Conservation (phyloP, 2,329 filamentous ascomycete genomes). For the Dactylellina cionopaga region DNA sequence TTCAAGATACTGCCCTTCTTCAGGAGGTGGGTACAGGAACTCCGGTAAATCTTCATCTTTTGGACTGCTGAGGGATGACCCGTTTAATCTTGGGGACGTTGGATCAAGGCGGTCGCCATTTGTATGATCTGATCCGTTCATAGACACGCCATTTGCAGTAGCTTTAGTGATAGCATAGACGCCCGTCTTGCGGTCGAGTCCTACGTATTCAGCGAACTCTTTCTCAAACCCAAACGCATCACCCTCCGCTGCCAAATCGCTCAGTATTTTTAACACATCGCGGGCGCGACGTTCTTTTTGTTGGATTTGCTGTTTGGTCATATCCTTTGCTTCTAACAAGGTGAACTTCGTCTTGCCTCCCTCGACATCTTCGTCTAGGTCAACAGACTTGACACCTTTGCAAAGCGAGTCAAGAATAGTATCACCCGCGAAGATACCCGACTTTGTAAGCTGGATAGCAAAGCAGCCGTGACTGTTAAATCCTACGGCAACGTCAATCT, state of each 20-base stretch:
- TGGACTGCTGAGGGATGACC: conserved; percentile 12
- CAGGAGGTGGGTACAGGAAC: conserved; percentile 45
- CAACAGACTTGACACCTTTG: conserved; percentile 41
- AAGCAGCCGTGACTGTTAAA: conserved; percentile 47
- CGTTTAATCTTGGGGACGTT: conserved; percentile 29
- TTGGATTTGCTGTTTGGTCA: neutral
- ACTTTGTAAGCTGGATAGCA: conserved; percentile 49
- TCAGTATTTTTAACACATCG: conserved; percentile 28
- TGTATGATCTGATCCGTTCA: conserved; percentile 19
- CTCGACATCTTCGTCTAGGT: conserved; percentile 31
- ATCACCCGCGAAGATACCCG: conserved; percentile 41
- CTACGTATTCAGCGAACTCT: conserved; percentile 48
- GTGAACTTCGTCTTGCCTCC: conserved; percentile 22
- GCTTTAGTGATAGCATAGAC: conserved; percentile 25
- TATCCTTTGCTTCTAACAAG: conserved; percentile 16
- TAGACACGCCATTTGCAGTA: conserved; percentile 14
- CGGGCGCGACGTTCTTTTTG: conserved; percentile 31
- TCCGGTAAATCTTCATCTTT: conserved; percentile 49
- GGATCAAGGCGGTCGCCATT: conserved; percentile 31
- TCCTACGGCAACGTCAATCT: conserved; percentile 48
- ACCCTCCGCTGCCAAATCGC: conserved; percentile 31
- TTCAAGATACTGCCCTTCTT: conserved; percentile 39
- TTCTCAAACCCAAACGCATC: conserved; percentile 51
- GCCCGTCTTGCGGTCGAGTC: conserved; percentile 45
- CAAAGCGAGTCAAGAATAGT: conserved; percentile 49